Conservation (phyloP, 179 eudicot genomes). For the Corrigiola litoralis region DNA sequence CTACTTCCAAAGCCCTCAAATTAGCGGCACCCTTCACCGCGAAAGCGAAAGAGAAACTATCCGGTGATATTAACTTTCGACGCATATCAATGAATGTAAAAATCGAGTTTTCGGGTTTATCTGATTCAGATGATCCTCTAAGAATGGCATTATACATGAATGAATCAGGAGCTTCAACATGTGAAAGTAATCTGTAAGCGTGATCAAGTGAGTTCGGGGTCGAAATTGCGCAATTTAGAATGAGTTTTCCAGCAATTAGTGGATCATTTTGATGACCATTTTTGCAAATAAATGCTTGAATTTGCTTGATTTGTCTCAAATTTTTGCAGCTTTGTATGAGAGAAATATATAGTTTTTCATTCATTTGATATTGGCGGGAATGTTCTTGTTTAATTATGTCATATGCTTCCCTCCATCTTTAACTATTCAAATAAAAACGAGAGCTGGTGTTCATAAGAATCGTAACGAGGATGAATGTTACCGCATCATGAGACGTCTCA, state of each 20-base stretch:
- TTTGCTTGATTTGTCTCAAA: constrained; percentile 38
- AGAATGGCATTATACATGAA: constrained; percentile 71
- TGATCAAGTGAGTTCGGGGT: constrained; percentile 40
- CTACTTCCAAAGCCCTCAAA: constrained; percentile 30
- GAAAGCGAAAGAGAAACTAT: constrained; percentile 67
- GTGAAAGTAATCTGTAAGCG: constrained; percentile 35
- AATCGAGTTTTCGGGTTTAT: constrained; percentile 34
- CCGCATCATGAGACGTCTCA: too few species aligned
- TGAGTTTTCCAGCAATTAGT: constrained; percentile 43
- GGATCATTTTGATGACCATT: constrained; percentile 36
- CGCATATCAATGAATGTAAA: constrained; percentile 40
- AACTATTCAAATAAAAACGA: not conserved
- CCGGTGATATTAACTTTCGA: constrained; percentile 30
- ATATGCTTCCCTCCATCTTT: too few species aligned
- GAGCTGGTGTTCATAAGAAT: not conserved
- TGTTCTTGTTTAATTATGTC: not conserved
- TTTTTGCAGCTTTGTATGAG: constrained; percentile 39
- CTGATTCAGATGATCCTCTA: constrained; percentile 54
- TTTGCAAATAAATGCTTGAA: constrained; percentile 44
- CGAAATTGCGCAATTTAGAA: constrained; percentile 38
- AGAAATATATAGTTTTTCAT: constrained; percentile 30
- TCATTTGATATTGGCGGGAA: constrained; percentile 21
- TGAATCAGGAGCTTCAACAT: constrained; percentile 39
- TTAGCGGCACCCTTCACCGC: constrained; percentile 47
- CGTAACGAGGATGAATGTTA: not conserved